Evolutionary conservation across 1,284 basidiomycete genomes (phyloP).

Genomic region (Coniferiporia sulphurascens): DNA sequence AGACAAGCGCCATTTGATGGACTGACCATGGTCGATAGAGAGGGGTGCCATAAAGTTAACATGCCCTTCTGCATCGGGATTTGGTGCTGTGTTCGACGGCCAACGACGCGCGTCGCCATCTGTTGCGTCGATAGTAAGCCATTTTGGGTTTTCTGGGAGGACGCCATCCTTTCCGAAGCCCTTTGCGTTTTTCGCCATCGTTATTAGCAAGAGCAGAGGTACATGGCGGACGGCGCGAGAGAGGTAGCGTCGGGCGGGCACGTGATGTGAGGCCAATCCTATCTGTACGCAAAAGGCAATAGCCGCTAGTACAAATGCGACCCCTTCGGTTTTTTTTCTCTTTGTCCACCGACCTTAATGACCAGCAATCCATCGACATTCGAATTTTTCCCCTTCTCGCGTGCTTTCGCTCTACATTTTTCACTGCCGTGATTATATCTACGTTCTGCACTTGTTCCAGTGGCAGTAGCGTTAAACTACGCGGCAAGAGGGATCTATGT

Average conservation of each 20-base stretch:
- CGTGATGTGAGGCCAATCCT: too few species aligned
- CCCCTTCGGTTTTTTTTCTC: too few species aligned
- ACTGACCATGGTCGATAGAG: slow-evolving; percentile 41
- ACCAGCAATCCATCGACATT: background rate
- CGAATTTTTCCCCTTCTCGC: background rate
- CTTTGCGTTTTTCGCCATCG: background rate
- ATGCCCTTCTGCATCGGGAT: slow-evolving; percentile 51
- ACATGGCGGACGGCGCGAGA: background rate
- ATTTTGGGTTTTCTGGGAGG: slow-evolving; percentile 49
- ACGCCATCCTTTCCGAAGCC: slow-evolving; percentile 11
- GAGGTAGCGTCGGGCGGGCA: background rate
- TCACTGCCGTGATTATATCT: slow-evolving; percentile 56
- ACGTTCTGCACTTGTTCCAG: slow-evolving; percentile 42
- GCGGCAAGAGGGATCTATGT: slow-evolving; percentile 42
- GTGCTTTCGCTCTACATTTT: background rate
- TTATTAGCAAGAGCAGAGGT: background rate
- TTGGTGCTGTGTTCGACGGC: slow-evolving; percentile 50
- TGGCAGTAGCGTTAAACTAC: slow-evolving; percentile 64
- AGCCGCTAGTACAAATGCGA: too few species aligned
- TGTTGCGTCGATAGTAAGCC: slow-evolving; percentile 52
- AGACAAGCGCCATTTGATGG: slow-evolving; percentile 56
- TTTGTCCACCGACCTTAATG: background rate
- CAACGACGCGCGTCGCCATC: slow-evolving; percentile 52
- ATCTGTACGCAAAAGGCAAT: too few species aligned
- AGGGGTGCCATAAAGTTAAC: slow-evolving; percentile 66